A percentile compares a stretch with the other conserved stretches of the same genome.
These are phyloP conservation scores for Marchantia paleacea DNA, from an alignment of 225 moss, liverwort and hornwort genomes.

Conservation along the genomic window DNA sequence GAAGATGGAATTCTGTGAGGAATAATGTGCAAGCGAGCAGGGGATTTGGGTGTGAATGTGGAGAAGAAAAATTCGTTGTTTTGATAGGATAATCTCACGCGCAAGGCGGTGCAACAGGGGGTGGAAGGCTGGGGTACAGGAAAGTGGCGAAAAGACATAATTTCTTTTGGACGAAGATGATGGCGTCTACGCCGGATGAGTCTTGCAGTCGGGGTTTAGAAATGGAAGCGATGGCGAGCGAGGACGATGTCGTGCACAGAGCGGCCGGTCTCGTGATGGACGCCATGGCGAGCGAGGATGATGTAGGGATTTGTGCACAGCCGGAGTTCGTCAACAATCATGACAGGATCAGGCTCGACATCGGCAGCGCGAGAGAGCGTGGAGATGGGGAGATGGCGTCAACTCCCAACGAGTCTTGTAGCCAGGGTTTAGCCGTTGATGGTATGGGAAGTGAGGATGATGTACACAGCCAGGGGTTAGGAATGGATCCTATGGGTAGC, in stretches of 20 bases:
- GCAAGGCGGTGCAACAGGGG: not conserved
- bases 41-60: not conserved
- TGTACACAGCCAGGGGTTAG: conserved; percentile 30
- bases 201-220: conserved; percentile 22
- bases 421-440: conserved; percentile 32
- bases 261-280: conserved; percentile 28
- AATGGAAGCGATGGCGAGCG: conserved; percentile 26
- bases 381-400: conserved; percentile 27
- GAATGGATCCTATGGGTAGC: conserved; percentile 30
- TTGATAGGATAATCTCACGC: not conserved
- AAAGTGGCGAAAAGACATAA: conserved; percentile 22
- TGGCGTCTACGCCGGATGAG: conserved; percentile 26
- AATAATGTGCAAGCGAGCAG: not conserved
- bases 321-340: conserved; percentile 25
- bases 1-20: not conserved
- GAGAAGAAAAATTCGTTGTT: not conserved
- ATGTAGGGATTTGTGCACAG: conserved; percentile 21
- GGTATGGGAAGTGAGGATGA: conserved; percentile 33
- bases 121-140: not conserved
- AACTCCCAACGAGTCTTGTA: conserved; percentile 32
- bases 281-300: conserved; percentile 29
- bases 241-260: conserved; percentile 18
- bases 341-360: conserved; percentile 14
- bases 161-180: conserved; percentile 21
- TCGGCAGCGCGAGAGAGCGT: conserved; percentile 15